Evolutionary conservation across 2,329 filamentous ascomycete species (phyloP), one percentile per base, ranked within the genome.

Genomic region (Penicillium sp.): DNA sequence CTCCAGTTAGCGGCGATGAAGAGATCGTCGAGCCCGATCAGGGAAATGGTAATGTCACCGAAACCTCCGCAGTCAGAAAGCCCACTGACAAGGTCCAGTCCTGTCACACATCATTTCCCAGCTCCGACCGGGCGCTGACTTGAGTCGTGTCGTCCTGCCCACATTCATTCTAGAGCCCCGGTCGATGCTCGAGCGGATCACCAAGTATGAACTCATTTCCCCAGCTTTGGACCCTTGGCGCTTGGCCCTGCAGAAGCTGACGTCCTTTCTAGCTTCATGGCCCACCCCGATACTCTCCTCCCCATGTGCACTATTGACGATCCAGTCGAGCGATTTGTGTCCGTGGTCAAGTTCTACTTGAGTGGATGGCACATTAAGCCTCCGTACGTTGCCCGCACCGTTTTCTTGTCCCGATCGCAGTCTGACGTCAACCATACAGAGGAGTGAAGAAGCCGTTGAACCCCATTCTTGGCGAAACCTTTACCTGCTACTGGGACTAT

Each of bases 351-450:
- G 77, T 99, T 99, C 76, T 99, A 99, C 76, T 82, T 99, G 45
- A 96, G 92, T 75, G 95, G 95, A 69, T 99, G 95, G 95, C 95
- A 99, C 75, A 97, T 99, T 73, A 95, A 93, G 77, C 95, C 95
- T 71, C 90, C 92, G 92, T 96, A 85, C 71, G 90, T 83, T 50
- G 8, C 50, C 53, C 50, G 23, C 51, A 48, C 27, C 29, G 37
- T 31, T 43, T 42, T 13, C 23, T 44, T 13, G 35, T 25, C 48
- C 31, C 33, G 27, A n/a, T 26, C 31, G n/a, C 23, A 26, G 26
- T 48, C 52, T 53, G 42, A 53, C 42, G 43, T 45, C 42, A 45
- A 48, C 25, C 53, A 27, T 55, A 60, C 67, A 96, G 92, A 67
- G 95, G 95, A 61, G 95, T 99, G 68, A 99, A 99, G 82, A 99